phyloP scores from a whole-genome alignment of 2,329 filamentous ascomycete genomes.

The Aureobasidium musti region DNA sequence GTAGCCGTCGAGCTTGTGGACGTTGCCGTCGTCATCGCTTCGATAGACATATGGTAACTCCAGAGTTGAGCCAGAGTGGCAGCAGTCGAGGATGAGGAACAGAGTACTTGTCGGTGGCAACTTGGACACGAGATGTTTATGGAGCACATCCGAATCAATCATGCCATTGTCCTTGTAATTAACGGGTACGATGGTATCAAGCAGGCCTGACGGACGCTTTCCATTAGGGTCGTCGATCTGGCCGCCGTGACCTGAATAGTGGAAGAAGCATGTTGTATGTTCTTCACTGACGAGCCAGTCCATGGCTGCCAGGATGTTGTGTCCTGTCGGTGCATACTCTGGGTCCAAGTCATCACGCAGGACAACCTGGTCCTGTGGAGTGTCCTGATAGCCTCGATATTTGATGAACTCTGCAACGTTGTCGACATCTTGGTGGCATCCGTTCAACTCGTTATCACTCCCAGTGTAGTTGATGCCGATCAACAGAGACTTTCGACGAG shows the following conservation, averaged over 20 bases:
- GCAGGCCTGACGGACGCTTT: conserved; percentile 37
- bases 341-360: conserved; percentile 46
- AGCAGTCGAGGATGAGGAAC: conserved; percentile 63
- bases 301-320: conserved; percentile 53
- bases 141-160: conserved; percentile 55
- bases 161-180: conserved; percentile 49
- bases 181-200: conserved; percentile 26
- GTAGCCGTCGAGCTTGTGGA: conserved; percentile 59
- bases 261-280: conserved; percentile 56
- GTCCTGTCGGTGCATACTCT: conserved; percentile 41
- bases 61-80: conserved; percentile 61
- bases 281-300: conserved; percentile 60
- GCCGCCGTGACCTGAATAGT: conserved; percentile 62
- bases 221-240: conserved; percentile 51
- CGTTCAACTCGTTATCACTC: conserved; percentile 48
- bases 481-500: conserved; percentile 51
- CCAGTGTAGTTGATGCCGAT: conserved; percentile 57
- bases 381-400: conserved; percentile 48
- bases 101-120: conserved; percentile 55
- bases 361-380: conserved; percentile 49
- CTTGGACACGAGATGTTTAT: conserved; percentile 55
- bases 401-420: conserved; percentile 52
- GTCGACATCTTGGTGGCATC: conserved; percentile 54
- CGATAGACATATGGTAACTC: conserved; percentile 62
- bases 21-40: conserved; percentile 58